Evolutionary conservation across 768 basidiomycete genomes (phyloP), one percentile per base, ranked within the genome.

Genomic region (Inosperma sp.): DNA sequence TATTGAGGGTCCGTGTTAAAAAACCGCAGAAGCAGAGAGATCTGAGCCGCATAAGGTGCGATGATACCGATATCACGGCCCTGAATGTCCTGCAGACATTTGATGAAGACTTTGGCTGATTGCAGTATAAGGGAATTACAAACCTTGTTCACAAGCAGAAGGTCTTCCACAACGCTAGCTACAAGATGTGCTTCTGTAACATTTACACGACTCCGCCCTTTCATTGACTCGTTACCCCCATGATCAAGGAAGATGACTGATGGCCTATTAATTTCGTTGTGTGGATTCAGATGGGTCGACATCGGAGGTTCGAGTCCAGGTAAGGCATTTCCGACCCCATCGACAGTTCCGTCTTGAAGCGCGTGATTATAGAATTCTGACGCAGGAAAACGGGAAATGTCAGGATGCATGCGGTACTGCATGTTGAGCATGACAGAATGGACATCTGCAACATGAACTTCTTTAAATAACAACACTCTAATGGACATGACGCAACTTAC

Each of bases 391-490:
- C 75, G 75, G 2, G 93, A 90, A 58, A 97, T 93, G 30, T 74
- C 73, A 10, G 93, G 94, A 59, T 94, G 92, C 93, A 97, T 97
- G 29, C 93, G 84, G 60, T 96, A 97, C 68, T 97, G 93, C n/a
- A 82, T 78, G 62, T 95, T 86, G 51, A 97, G 80, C 86, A 94
- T 93, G 55, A 93, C 80, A 4, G 88, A 86, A 8, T 92, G 91
- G n/a, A 90, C 80, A 36, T 77, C 89, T 91, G 30, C n/a, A 8
- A 31, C 30, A n/a, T 31, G 8, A n/a, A 31, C 30, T 8, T 8
- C 35, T 17, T 56, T 25, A 53, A 49, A 33, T 22, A 21, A 12
- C 14, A 39, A 14, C 14, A 25, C 3, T 26, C 39, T 13, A n/a
- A 39, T 27, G 17, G 19, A 49, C 43, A 12, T 8, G 31, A 25